These are phyloP conservation scores for Suhomyces coccinellae DNA, from an alignment of 1,139 yeast genomes.

Conservation along the genomic window DNA sequence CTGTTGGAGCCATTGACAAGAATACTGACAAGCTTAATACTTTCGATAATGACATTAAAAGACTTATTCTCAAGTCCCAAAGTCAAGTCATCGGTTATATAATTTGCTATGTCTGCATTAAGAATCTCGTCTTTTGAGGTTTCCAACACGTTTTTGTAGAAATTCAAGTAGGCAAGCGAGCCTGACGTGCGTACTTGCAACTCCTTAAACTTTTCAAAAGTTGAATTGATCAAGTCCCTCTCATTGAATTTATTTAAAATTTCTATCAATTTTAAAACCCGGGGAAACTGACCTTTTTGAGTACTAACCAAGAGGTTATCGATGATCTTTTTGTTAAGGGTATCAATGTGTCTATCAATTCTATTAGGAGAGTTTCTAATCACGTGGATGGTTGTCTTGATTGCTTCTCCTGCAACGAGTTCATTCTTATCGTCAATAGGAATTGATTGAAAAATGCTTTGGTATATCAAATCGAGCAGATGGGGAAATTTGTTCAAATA, in stretches of 20 bases:
- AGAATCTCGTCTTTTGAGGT: constrained; percentile 14
- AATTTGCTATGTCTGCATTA: constrained; percentile 19
- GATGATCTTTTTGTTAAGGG: constrained; percentile 22
- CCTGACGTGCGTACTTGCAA: constrained; percentile 24
- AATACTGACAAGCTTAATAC: constrained; percentile 42
- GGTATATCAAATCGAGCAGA: constrained; percentile 12
- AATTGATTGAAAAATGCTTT: constrained; percentile 7
- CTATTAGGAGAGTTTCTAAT: constrained; percentile 20
- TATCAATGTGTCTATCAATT: constrained; percentile 16
- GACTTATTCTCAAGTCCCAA: constrained; percentile 38
- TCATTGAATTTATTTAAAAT: constrained; percentile 23
- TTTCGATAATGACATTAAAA: constrained; percentile 51
- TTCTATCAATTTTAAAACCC: constrained; percentile 31
- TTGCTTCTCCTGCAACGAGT: constrained; percentile 40
- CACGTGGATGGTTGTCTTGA: constrained; percentile 33
- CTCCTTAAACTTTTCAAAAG: constrained; percentile 18
- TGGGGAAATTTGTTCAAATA: constrained; percentile 38
- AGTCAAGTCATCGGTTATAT: constrained; percentile 45
- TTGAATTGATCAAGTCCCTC: constrained; percentile 6
- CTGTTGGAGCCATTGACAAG: constrained; percentile 26
- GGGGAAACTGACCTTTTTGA: constrained; percentile 26
- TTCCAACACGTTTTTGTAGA: constrained; percentile 28
- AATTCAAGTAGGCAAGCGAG: constrained; percentile 28
- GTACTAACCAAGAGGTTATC: constrained; percentile 21
- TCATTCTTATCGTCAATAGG: constrained; percentile 42